Evolutionary conservation across 495 filamentous ascomycete species (phyloP).

Genomic region (Choiromyces venosus): DNA sequence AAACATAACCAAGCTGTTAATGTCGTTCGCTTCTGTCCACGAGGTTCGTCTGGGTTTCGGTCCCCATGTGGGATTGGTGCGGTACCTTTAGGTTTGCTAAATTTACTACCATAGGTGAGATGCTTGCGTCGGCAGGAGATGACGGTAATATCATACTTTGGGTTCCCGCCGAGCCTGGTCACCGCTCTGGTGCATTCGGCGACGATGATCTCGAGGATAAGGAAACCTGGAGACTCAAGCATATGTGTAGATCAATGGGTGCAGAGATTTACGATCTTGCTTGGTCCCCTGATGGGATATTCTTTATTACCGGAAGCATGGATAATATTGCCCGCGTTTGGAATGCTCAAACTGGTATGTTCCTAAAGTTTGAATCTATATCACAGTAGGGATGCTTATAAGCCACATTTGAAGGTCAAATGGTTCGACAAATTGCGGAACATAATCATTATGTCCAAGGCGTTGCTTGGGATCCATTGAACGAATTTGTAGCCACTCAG

Average conservation of each 20-base stretch:
- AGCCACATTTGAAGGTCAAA: conserved; percentile 56
- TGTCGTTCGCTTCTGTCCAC: conserved; percentile 90
- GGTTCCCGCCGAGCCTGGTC: conserved; percentile 72
- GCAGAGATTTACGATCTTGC: conserved; percentile 97
- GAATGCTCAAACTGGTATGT: conserved; percentile 83
- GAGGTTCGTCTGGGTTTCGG: conserved; percentile 53
- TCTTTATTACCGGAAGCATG: conserved; percentile 98
- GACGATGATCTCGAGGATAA: conserved; percentile 86
- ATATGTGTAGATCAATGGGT: conserved; percentile 89
- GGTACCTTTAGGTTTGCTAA: conserved; percentile 38
- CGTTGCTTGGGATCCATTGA: conserved; percentile 96
- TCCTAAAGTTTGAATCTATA: conserved; percentile 1
- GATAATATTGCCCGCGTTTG: conserved; percentile 97
- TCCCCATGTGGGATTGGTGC: conserved; percentile 21
- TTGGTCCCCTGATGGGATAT: conserved; percentile 93
- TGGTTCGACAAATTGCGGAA: conserved; percentile 94
- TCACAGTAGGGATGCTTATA: conserved; percentile 22
- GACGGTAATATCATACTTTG: conserved; percentile 95
- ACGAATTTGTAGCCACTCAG: conserved; percentile 97
- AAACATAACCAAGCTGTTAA: conserved; percentile 98
- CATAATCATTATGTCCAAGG: conserved; percentile 99
- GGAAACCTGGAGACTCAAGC: conserved; percentile 92
- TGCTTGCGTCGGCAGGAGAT: conserved; percentile 89
- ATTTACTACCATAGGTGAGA: conserved; percentile 59
- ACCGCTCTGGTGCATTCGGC: conserved; percentile 61